Evolutionary conservation across 345 rosid genomes (phyloP).

Genomic region (Camelina hispida): DNA sequence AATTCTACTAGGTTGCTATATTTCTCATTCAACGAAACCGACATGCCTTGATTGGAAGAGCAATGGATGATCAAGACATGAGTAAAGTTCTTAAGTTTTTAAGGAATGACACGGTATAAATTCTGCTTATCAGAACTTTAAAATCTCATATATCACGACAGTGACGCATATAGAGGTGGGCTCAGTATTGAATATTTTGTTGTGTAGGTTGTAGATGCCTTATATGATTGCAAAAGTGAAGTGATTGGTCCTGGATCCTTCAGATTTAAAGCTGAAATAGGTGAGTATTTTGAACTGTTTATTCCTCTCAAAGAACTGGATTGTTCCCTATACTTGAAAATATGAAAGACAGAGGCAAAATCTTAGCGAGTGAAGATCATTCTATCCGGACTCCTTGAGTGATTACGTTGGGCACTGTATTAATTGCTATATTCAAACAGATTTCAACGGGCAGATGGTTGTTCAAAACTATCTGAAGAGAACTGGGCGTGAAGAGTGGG

Average conservation of each 20-base stretch:
- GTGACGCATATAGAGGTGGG: background rate
- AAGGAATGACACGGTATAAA: conserved; percentile 82
- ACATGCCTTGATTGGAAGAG: conserved; percentile 97
- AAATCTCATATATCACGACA: background rate
- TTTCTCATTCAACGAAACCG: conserved; percentile 98
- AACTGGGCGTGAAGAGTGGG: conserved; percentile 92
- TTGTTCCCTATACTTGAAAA: conserved; percentile 13
- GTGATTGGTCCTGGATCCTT: conserved; percentile 99
- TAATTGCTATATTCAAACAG: conserved; percentile 55
- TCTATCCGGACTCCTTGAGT: conserved; percentile 3
- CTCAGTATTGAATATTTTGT: background rate
- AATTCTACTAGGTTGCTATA: conserved; percentile 74
- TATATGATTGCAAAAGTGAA: conserved; percentile 98
- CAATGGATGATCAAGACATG: conserved; percentile 97
- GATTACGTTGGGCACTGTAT: conserved; percentile 10
- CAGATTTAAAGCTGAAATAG: conserved; percentile 98
- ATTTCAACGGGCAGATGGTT: conserved; percentile 86
- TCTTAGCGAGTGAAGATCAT: background rate
- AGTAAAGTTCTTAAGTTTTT: conserved; percentile 82
- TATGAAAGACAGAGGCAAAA: background rate
- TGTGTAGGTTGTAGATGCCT: conserved; percentile 85
- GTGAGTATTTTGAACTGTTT: conserved; percentile 50
- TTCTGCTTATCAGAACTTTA: conserved; percentile 18
- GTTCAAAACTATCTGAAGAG: conserved; percentile 86
- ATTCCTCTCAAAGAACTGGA: conserved; percentile 9